Conservation (phyloP, 2,329 filamentous ascomycete species). For the Colletotrichum sp. region DNA sequence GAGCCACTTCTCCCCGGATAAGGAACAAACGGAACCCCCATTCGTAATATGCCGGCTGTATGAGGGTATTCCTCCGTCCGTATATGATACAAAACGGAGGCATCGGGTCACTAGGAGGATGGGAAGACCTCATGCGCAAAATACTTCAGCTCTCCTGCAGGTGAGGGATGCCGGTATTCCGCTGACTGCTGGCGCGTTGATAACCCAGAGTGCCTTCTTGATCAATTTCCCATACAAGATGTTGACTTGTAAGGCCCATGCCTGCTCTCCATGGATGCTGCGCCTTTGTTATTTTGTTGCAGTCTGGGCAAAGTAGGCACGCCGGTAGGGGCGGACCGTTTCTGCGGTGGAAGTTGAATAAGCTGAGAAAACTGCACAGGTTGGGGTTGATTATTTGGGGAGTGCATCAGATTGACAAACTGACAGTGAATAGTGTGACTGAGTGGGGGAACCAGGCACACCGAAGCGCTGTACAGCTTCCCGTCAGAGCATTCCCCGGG, state of each 20-base stretch:
- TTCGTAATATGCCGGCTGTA: background rate
- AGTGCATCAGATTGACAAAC: slow-evolving; percentile 15
- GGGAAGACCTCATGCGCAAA: background rate
- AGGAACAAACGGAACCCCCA: slow-evolving; percentile 19
- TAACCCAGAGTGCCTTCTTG: slow-evolving; percentile 22
- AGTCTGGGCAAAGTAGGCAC: slow-evolving; percentile 37
- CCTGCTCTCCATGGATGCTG: slow-evolving; percentile 15
- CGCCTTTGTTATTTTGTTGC: slow-evolving; percentile 28
- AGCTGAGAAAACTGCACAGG: slow-evolving; percentile 7
- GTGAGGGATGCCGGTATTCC: slow-evolving; percentile 28
- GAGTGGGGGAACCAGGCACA: slow-evolving; percentile 25
- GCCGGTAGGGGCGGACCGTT: slow-evolving; percentile 47
- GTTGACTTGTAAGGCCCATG: background rate
- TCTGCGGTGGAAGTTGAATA: slow-evolving; percentile 33
- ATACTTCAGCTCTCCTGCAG: slow-evolving; percentile 10
- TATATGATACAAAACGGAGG: slow-evolving; percentile 21
- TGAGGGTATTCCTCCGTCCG: slow-evolving; percentile 4
- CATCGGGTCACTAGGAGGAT: background rate
- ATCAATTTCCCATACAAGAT: slow-evolving; percentile 27
- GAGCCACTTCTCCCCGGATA: background rate
- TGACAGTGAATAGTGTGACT: slow-evolving; percentile 17
- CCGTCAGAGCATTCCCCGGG: background rate
- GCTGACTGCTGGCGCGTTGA: slow-evolving; percentile 27
- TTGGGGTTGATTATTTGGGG: slow-evolving; percentile 10
- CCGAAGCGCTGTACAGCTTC: slow-evolving; percentile 13